These are phyloP conservation scores for Gentiana dahurica DNA, from an alignment of 257 asterid genomes.

Conservation along the genomic window DNA sequence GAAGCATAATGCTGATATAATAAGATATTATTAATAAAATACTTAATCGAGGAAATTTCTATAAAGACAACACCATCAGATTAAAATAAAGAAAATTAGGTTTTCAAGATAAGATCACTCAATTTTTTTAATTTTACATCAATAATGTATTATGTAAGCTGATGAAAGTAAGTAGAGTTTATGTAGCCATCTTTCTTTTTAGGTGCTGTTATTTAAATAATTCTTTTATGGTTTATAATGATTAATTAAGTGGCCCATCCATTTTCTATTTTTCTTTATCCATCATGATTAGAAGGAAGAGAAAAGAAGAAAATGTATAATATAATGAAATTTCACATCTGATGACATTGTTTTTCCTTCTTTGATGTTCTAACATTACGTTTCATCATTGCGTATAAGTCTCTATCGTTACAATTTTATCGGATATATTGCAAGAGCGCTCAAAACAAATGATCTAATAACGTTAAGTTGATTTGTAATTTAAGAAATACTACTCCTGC, in stretches of 20 bases:
- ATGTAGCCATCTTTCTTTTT: background rate
- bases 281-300: background rate
- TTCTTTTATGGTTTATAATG: background rate
- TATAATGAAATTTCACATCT: too few relatives aligned
- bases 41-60: conserved; percentile 8
- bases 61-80: conserved; percentile 4
- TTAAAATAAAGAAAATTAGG: conserved; percentile 18
- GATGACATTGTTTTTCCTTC: too few relatives aligned
- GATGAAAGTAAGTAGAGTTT: conserved; percentile 4
- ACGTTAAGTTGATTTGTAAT: too few relatives aligned
- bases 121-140: conserved; percentile 7
- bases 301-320: background rate
- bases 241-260: background rate
- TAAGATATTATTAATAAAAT: conserved; percentile 10
- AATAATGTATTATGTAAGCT: background rate
- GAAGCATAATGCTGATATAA: background rate
- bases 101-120: conserved; percentile 34
- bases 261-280: background rate
- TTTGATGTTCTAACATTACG: too few relatives aligned
- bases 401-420: too few relatives aligned
- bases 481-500: too few relatives aligned
- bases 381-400: too few relatives aligned
- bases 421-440: too few relatives aligned
- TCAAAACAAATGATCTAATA: too few relatives aligned
- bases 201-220: background rate